Percentiles rank a stretch among this genome's conserved stretches.
These are phyloP conservation scores for Glonium stellatum DNA, from an alignment of 495 filamentous ascomycete species.

Conservation along the genomic window DNA sequence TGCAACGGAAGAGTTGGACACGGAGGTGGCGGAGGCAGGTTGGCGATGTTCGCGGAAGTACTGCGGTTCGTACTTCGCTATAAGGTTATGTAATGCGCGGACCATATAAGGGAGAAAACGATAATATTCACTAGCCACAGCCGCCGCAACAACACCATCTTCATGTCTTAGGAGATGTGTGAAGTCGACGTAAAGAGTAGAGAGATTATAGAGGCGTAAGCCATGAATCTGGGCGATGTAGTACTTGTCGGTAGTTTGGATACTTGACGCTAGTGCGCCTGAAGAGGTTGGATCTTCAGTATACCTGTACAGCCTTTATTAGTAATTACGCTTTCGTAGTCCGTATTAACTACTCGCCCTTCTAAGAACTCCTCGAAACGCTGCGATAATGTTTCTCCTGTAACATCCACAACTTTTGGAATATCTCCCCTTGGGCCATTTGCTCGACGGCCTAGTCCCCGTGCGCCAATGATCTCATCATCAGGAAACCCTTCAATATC, in stretches of 20 bases:
- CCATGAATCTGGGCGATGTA: slow-evolving; percentile 95
- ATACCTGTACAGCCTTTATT: slow-evolving; percentile 45
- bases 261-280: slow-evolving; percentile 65
- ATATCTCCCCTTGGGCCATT: slow-evolving; percentile 58
- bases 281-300: slow-evolving; percentile 70
- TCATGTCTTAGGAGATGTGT: slow-evolving; percentile 71
- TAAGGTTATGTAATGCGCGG: slow-evolving; percentile 81
- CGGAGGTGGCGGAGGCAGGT: slow-evolving; percentile 51
- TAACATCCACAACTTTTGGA: slow-evolving; percentile 77
- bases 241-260: slow-evolving; percentile 77
- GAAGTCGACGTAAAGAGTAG: slow-evolving; percentile 95
- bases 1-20: slow-evolving; percentile 59
- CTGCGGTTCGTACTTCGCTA: slow-evolving; percentile 86
- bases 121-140: slow-evolving; percentile 86
- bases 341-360: slow-evolving; percentile 45
- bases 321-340: slow-evolving; percentile 11
- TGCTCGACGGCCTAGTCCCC: slow-evolving; percentile 50
- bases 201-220: slow-evolving; percentile 76
- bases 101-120: slow-evolving; percentile 90
- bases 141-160: slow-evolving; percentile 62
- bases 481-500: slow-evolving; percentile 61
- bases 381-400: slow-evolving; percentile 76
- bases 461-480: slow-evolving; percentile 53
- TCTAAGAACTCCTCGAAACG: slow-evolving; percentile 87
- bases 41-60: slow-evolving; percentile 90